Evolutionary conservation across 1,139 yeast genomes (phyloP), one percentile per base, ranked within the genome.

Genomic region (Protomyces arabidopsidicola): DNA sequence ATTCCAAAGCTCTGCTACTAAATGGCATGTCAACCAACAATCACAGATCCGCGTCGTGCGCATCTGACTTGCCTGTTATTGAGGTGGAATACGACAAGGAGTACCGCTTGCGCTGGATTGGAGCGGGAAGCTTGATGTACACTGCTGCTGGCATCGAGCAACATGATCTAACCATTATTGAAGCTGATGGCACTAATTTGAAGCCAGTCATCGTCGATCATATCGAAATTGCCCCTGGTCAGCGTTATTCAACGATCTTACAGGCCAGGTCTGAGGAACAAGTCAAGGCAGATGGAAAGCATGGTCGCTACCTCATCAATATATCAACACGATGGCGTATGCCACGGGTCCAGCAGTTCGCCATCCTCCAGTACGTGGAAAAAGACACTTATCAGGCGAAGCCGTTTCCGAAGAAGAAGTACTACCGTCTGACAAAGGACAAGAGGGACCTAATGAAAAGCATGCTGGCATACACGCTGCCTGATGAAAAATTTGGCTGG

Each of bases 161-260:
- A 66, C 88, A 84, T 71, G 78, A 75, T n/a, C 73, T 86, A 58
- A 78, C 78, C 4, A 76, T 86, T 24, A 81, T 86, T 42, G 90
- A 85, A 72, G 83, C 87, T 36, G 95, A 88, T 73, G 90, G 93
- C 66, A 78, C 86, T n/a, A 78, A 76, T 62, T 84, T 86, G n/a
- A 80, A 84, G 69, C 85, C 84, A 3, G 76, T 78, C 61, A 75
- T 74, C 10, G 42, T 36, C 42, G 83, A 81, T 60, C 77, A 83
- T 71, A 68, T 88, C 50, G 83, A 84, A 67, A 74, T 88, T 42
- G 82, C 90, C 0, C 86, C 86, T 6, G 64, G 64, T 6, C 60
- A 60, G 39, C 53, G 64, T 14, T 36, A 35, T 35, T 39, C 53
- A 24, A 54, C 53, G n/a, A 34, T 31, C 10, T 38, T 60, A 31